Percentiles rank a stretch among this genome's conserved stretches.
These are phyloP conservation scores for Inosperma sp. DNA, from an alignment of 768 basidiomycete species.

Conservation along the genomic window DNA sequence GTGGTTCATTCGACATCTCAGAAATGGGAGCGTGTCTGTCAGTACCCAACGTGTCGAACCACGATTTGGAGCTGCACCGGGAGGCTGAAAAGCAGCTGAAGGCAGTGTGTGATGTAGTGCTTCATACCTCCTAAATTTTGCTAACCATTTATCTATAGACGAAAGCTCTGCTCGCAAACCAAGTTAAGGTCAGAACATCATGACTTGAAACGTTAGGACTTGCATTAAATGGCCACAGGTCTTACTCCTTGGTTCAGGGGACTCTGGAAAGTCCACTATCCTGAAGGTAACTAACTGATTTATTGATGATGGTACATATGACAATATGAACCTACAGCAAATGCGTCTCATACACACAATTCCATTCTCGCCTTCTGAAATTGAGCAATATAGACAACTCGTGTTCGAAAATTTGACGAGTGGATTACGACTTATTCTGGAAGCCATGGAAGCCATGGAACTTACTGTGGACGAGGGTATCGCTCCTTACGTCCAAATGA, in stretches of 20 bases:
- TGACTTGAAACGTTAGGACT: slow-evolving; percentile 2
- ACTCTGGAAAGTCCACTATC: slow-evolving; percentile 90
- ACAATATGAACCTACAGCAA: slow-evolving; percentile 53
- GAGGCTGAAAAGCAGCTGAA: slow-evolving; percentile 75
- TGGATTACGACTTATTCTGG: slow-evolving; percentile 77
- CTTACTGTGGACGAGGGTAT: slow-evolving; percentile 67
- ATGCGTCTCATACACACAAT: slow-evolving; percentile 93
- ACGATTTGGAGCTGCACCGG: slow-evolving; percentile 43
- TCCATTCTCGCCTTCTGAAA: slow-evolving; percentile 76
- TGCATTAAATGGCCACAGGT: slow-evolving; percentile 52
- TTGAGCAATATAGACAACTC: slow-evolving; percentile 86
- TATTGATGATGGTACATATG: background rate
- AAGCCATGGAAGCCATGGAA: slow-evolving; percentile 87
- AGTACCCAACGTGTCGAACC: too few species aligned
- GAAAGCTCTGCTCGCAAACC: slow-evolving; percentile 61
- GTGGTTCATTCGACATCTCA: too few species aligned
- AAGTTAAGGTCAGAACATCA: slow-evolving; percentile 63
- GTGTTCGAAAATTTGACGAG: slow-evolving; percentile 89
- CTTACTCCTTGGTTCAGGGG: slow-evolving; percentile 86
- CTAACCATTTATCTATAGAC: slow-evolving; percentile 44
- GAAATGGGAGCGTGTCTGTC: too few species aligned
- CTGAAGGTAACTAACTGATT: slow-evolving; percentile 55
- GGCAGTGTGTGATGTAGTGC: slow-evolving; percentile 46
- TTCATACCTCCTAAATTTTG: slow-evolving; percentile 8
- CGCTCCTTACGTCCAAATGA: slow-evolving; percentile 49